Evolutionary conservation across 148 eudicot genomes (phyloP), one percentile per base, ranked within the genome.

Genomic region (Rhododendron griersonianum): DNA sequence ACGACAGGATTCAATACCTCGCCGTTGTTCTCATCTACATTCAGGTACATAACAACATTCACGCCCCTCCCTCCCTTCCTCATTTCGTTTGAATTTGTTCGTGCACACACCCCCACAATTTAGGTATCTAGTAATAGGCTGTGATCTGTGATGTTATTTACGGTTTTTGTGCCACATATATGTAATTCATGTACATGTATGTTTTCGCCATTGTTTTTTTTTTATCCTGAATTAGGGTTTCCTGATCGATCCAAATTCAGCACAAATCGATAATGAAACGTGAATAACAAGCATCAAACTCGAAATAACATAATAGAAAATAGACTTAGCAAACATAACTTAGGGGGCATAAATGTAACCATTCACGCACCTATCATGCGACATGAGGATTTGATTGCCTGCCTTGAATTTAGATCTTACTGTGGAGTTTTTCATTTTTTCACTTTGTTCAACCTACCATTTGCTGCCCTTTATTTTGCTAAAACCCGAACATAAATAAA

Each of bases 21-120:
- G 95, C 98, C 50, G 91, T 95, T 73, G 79, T 89, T 84, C 93
- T 95, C 84, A 88, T 95, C 47, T 93, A 94, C 92, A 63, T 93
- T 61, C 98, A 93, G 82, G 98, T 93, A 85, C 21, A 67, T 10
- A 10, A 2, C 9, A 7, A 61, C 57, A 15, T 3, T 78, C 45
- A 65, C 5, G 11, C 6, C 30, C 18, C 15, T 3, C 82, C 14
- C 83, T 28, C 63, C 13, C 53, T 59, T 67, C 33, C 30, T 45
- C 55, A 23, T 11, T 44, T 44, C 55, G 23, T 19, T 39, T 44
- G 50, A 77, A 37, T 21, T 41, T 39, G 44, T 77, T 77, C 41
- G 10, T n/a, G 33, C 73, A 65, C 1, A 63, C 25, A 63, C 28
- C 1, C 69, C 45, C 45, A 41, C 28, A n/a, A 63, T 19, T 65